phyloP scores from a whole-genome alignment of 139 green algal species.

The Ettlia oleoabundans region DNA sequence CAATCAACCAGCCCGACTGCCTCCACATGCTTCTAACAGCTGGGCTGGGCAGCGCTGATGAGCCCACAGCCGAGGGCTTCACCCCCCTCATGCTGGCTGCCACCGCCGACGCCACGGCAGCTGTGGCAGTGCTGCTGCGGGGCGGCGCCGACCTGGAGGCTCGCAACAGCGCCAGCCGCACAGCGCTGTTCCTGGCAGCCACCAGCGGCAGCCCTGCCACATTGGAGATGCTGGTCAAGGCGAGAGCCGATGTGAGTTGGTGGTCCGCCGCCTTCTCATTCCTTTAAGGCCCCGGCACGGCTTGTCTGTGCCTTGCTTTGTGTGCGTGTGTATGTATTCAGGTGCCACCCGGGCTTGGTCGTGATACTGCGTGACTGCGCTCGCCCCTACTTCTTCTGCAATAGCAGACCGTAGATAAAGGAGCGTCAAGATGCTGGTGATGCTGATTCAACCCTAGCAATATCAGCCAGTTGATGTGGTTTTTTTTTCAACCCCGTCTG shows the following conservation, averaged over 20 bases:
- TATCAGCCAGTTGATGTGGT: neutral
- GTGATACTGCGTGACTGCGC: too few species aligned
- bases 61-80: conserved; percentile 4
- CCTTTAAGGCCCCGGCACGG: neutral
- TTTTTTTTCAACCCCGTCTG: neutral
- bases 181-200: conserved; percentile 7
- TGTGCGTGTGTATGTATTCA: too few species aligned
- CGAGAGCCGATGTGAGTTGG: neutral
- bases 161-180: neutral
- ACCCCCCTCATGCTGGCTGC: conserved; percentile 31
- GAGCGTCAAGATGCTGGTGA: too few species aligned
- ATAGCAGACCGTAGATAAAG: too few species aligned
- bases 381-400: neutral
- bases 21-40: neutral
- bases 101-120: neutral
- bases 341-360: too few species aligned
- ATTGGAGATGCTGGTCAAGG: neutral
- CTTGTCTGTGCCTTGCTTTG: neutral
- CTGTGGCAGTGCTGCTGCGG: neutral
- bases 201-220: neutral
- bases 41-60: neutral
- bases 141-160: neutral
- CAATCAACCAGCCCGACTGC: neutral
- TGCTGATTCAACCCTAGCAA: too few species aligned
- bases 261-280: neutral